Conservation (phyloP, 2,329 filamentous ascomycete species). For the Beauveria brongniartii region DNA sequence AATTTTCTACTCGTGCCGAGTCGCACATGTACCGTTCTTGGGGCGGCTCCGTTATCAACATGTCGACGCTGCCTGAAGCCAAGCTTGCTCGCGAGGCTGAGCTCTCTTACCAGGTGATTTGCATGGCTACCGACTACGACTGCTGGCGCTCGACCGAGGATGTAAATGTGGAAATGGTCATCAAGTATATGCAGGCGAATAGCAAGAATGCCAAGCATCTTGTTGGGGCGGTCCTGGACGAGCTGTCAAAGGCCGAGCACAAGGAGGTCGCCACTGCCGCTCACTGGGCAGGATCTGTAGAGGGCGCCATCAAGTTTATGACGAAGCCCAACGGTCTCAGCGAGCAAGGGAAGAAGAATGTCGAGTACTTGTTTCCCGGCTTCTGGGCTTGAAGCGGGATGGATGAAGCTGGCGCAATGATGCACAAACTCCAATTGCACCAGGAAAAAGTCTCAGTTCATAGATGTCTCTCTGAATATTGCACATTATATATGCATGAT, state of each 20-base stretch:
- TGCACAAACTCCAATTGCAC: background rate
- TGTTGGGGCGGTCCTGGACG: constrained; percentile 79
- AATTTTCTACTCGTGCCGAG: constrained; percentile 94
- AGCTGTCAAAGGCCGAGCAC: constrained; percentile 71
- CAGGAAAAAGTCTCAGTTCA: background rate
- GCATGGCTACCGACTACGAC: constrained; percentile 99
- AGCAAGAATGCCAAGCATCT: constrained; percentile 77
- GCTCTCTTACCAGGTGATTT: constrained; percentile 96
- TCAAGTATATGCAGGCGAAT: constrained; percentile 94
- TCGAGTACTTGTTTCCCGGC: constrained; percentile 81
- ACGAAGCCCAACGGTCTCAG: constrained; percentile 70
- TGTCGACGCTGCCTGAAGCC: constrained; percentile 90
- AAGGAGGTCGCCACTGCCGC: constrained; percentile 67
- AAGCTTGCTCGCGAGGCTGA: constrained; percentile 96
- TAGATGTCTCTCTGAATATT: background rate
- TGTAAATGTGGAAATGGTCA: constrained; percentile 94
- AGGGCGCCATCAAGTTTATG: constrained; percentile 72
- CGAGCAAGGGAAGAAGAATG: constrained; percentile 66
- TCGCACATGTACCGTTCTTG: constrained; percentile 90
- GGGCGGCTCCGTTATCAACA: constrained; percentile 96
- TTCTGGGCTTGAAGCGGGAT: constrained; percentile 45
- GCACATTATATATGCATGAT: background rate
- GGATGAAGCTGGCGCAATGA: background rate
- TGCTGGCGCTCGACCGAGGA: constrained; percentile 84
- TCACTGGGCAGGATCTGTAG: constrained; percentile 69